Base-by-base conservation (phyloP, 371 early-diverging fungal genomes). In the Mortierella sp. region DNA sequence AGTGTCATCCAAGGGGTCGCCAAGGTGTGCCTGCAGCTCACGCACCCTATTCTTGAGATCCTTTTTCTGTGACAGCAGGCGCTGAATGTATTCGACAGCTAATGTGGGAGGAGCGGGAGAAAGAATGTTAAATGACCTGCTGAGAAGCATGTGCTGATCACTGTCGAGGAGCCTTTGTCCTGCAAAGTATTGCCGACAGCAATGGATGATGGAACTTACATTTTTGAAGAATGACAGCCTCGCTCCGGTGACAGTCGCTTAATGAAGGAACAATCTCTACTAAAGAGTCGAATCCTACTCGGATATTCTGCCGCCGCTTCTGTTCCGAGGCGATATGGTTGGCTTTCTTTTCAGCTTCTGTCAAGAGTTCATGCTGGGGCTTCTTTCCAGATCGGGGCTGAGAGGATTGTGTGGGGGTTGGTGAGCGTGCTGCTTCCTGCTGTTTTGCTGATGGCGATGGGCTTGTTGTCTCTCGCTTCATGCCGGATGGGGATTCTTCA, bases 311-410 rank as follows among this genome's bases (percentile, higher is more conserved):
- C 31, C 96, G 87, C 47, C 96, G 89, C 69, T 93, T 92, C 79
- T 96, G 93, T 67, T 96, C 96, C 19, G 92, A 91, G 1, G 91
- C 91, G 76, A 95, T 94, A 79, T 95, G 96, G 76, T 95, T 95
- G 19, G 91, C 89, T 60, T 91, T 84, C 80, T 96, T 96, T 55
- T 95, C 94, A 24, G 91, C 86, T 45, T 93, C 93, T 0, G 94
- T 92, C 59, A 96, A 71, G n/a, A 95, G 79, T 61, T 94, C 92
- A 34, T 84, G 84, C 21, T 80, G 81, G 9, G 79, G 69, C 50
- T 67, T 73, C 52, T 73, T 73, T 4, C 52, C 48, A 39, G 60
- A 10, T 29, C 40, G 34, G 17, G 29, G 17, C n/a, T 44, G 45
- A 14, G 45, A 19, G 21, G 54, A 19, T 0, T 22, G 21, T 1